Evolutionary conservation across 2,329 filamentous ascomycete species (phyloP).

Genomic region (Fusarium ambrosium): DNA sequence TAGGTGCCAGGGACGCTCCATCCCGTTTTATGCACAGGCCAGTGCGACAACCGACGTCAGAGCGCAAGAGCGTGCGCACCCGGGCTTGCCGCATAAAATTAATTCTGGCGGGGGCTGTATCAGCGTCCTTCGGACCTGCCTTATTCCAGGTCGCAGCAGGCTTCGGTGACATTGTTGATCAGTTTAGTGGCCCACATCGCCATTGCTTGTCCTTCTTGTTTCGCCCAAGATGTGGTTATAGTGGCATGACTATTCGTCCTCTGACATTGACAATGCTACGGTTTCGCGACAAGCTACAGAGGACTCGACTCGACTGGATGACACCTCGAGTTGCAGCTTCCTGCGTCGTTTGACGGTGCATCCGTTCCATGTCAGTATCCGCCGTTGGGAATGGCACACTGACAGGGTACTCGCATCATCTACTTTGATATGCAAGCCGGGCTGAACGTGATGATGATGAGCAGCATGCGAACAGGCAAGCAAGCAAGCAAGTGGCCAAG

Average conservation of each 20-base stretch:
- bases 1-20: constrained; percentile 44
- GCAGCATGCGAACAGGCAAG: constrained; percentile 19
- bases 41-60: constrained; percentile 29
- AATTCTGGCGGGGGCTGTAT: constrained; percentile 34
- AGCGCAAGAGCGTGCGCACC: constrained; percentile 18
- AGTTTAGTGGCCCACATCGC: constrained; percentile 26
- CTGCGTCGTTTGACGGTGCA: background rate
- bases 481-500: constrained; percentile 3
- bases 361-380: constrained; percentile 3
- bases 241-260: constrained; percentile 22
- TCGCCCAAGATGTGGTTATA: constrained; percentile 12
- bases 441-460: constrained; percentile 25
- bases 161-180: constrained; percentile 25
- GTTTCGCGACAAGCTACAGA: constrained; percentile 10
- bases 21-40: constrained; percentile 39
- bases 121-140: constrained; percentile 16
- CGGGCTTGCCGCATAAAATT: constrained; percentile 50
- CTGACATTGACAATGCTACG: constrained; percentile 13
- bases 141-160: constrained; percentile 24
- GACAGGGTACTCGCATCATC: constrained; percentile 14
- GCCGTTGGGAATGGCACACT: background rate
- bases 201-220: constrained; percentile 21
- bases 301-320: constrained; percentile 21
- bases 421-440: constrained; percentile 22
- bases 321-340: background rate